Evolutionary conservation across 768 basidiomycete species (phyloP).

Genomic region (Lactarius pseudohatsudake): DNA sequence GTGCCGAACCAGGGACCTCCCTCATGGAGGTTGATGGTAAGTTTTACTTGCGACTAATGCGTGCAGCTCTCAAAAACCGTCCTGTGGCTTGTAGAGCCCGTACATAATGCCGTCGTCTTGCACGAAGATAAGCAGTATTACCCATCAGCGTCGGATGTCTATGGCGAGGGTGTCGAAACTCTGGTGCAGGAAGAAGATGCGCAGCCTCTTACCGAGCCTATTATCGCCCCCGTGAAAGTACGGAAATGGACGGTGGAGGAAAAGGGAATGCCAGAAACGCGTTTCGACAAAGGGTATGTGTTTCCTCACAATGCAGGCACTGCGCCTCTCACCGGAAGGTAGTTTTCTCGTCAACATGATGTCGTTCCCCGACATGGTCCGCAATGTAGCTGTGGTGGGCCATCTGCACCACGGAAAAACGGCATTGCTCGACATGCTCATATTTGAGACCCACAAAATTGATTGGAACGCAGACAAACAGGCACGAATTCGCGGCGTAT

Average conservation of each 20-base stretch:
- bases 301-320: background rate
- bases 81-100: slow-evolving; percentile 60
- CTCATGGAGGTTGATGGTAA: slow-evolving; percentile 86
- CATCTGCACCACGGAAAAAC: slow-evolving; percentile 99
- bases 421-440: slow-evolving; percentile 93
- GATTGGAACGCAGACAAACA: slow-evolving; percentile 90
- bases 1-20: slow-evolving; percentile 50
- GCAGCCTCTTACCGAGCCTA: slow-evolving; percentile 92
- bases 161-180: slow-evolving; percentile 92
- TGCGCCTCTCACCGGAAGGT: slow-evolving; percentile 16
- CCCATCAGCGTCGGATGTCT: slow-evolving; percentile 86
- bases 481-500: slow-evolving; percentile 34
- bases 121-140: slow-evolving; percentile 99
- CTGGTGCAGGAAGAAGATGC: slow-evolving; percentile 98
- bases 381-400: slow-evolving; percentile 94
- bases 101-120: slow-evolving; percentile 79
- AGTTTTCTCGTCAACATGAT: slow-evolving; percentile 94
- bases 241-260: slow-evolving; percentile 94
- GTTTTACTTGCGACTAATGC: slow-evolving; percentile 23
- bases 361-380: slow-evolving; percentile 88
- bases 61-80: slow-evolving; percentile 9
- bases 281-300: slow-evolving; percentile 94
- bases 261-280: slow-evolving; percentile 92
- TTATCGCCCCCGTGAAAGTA: slow-evolving; percentile 92
- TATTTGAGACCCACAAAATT: slow-evolving; percentile 94